Percentiles rank a stretch among this genome's conserved stretches.
These are phyloP conservation scores for Hypoxylon sp. DNA, from an alignment of 2,329 filamentous ascomycete species.

Conservation along the genomic window DNA sequence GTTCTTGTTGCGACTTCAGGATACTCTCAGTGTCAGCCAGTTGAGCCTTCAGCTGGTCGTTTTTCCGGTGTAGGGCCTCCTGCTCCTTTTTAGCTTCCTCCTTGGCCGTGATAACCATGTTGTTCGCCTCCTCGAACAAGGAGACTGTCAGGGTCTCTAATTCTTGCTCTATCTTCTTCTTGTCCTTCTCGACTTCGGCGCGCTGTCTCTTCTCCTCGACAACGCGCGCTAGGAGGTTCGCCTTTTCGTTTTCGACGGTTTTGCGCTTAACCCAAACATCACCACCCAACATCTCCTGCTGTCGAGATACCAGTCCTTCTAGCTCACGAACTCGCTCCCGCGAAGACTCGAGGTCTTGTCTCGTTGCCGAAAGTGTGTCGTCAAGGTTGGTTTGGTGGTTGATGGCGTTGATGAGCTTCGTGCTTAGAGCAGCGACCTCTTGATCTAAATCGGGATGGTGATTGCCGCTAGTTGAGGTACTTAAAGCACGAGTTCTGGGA, in stretches of 20 bases:
- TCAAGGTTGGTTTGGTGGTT: constrained; percentile 94
- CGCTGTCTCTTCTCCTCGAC: constrained; percentile 72
- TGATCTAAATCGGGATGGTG: constrained; percentile 66
- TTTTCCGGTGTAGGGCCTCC: constrained; percentile 81
- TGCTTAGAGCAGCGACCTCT: constrained; percentile 90
- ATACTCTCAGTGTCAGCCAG: constrained; percentile 86
- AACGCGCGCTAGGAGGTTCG: constrained; percentile 63
- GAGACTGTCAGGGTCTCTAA: constrained; percentile 88
- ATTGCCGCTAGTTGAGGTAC: constrained; percentile 51
- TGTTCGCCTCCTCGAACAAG: constrained; percentile 98
- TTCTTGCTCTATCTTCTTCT: constrained; percentile 90
- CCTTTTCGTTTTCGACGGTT: constrained; percentile 76
- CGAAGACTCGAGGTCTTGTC: constrained; percentile 81
- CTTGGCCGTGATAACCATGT: constrained; percentile 93
- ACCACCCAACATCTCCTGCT: constrained; percentile 75
- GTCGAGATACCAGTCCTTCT: constrained; percentile 70
- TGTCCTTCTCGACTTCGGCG: constrained; percentile 75
- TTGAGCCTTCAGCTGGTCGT: constrained; percentile 86
- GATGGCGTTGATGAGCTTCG: constrained; percentile 96
- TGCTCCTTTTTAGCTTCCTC: constrained; percentile 87
- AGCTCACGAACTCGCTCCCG: constrained; percentile 72
- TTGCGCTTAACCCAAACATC: constrained; percentile 79
- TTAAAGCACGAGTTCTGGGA: constrained; percentile 63
- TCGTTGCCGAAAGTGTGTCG: constrained; percentile 82
- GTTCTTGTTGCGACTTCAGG: constrained; percentile 89